phyloP scores from a whole-genome alignment of 2,329 filamentous ascomycete genomes.

The Sclerotinia subarctica region DNA sequence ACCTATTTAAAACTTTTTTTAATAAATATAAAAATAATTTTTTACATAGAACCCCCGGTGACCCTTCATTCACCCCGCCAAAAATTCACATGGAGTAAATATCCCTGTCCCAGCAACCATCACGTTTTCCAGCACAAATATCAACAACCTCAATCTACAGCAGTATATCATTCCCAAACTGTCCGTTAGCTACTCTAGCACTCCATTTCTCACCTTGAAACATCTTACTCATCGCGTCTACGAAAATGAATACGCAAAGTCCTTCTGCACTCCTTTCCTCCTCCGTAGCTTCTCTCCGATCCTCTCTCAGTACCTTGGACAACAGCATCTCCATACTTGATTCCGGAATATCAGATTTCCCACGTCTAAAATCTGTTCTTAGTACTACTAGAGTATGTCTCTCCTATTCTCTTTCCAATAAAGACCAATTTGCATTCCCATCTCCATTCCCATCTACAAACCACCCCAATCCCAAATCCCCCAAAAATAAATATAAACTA shows the following conservation, averaged over 20 bases:
- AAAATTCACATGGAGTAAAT: background rate
- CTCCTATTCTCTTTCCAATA: background rate
- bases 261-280: constrained; percentile 25
- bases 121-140: background rate
- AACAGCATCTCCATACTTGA: constrained; percentile 42
- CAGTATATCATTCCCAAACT: background rate
- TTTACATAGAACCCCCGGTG: too few relatives aligned
- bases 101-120: constrained; percentile 9
- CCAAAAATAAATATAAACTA: background rate
- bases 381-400: constrained; percentile 38
- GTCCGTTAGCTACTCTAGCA: background rate
- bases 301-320: constrained; percentile 41
- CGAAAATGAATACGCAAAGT: constrained; percentile 8
- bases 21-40: too few relatives aligned
- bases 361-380: constrained; percentile 40
- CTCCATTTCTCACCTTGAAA: background rate
- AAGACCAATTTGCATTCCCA: background rate
- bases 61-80: constrained; percentile 5
- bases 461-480: background rate
- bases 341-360: constrained; percentile 38
- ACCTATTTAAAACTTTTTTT: too few relatives aligned
- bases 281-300: constrained; percentile 37
- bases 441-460: background rate
- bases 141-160: background rate
- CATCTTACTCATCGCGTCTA: too few relatives aligned